phyloP scores from a whole-genome alignment of 805 yeast genomes.

The Candida maltosa region DNA sequence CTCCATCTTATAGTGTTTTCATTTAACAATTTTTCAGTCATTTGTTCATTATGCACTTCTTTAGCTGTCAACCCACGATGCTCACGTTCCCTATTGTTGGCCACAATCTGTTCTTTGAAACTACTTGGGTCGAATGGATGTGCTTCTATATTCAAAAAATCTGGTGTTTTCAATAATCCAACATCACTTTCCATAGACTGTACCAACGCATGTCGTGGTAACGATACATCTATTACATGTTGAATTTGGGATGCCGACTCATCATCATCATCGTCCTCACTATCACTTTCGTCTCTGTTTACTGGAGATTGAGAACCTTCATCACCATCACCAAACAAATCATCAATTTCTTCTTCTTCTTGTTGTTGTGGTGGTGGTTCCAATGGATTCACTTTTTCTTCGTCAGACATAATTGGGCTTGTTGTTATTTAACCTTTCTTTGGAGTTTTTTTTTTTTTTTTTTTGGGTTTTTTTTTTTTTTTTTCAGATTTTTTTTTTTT shows the following conservation, averaged over 20 bases:
- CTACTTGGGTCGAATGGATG: constrained; percentile 77
- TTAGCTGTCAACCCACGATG: constrained; percentile 25
- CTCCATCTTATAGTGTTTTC: constrained; percentile 94
- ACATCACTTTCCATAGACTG: constrained; percentile 32
- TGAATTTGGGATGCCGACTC: constrained; percentile 30
- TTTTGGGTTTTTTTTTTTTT: no score
- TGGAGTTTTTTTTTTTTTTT: no score
- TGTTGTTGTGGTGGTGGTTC: no score
- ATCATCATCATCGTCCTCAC: constrained; percentile 26
- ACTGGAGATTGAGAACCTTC: not conserved
- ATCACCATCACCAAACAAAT: constrained; percentile 4
- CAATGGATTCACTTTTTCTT: no score
- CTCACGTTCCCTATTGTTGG: constrained; percentile 15
- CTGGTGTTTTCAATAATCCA: constrained; percentile 67
- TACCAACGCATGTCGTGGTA: constrained; percentile 50
- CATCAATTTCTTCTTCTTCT: constrained; percentile 7
- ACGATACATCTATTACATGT: constrained; percentile 28
- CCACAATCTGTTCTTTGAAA: constrained; percentile 51
- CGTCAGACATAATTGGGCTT: no score
- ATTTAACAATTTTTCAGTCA: constrained; percentile 64
- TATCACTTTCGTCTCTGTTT: constrained; percentile 8
- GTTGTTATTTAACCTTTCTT: no score
- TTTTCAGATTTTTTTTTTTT: no score
- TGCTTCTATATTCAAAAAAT: constrained; percentile 78
- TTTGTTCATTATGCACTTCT: constrained; percentile 42